phyloP scores from a whole-genome alignment of 148 eudicot genomes.

The Selenicereus undatus region DNA sequence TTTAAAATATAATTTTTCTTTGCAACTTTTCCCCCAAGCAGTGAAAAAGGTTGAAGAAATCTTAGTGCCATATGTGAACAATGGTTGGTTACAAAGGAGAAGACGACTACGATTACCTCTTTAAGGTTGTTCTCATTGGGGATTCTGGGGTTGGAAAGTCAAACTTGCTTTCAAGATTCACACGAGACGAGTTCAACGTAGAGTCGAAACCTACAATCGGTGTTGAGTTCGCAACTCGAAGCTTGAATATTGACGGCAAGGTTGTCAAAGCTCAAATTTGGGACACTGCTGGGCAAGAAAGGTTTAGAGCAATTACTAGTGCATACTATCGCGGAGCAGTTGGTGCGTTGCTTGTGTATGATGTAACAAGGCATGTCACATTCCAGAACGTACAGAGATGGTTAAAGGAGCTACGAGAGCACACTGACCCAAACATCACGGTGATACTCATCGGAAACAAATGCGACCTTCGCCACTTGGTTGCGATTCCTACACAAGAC shows the following conservation, averaged over 20 bases:
- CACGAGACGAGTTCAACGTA: not conserved
- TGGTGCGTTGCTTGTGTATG: not conserved
- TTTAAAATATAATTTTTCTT: too few species aligned
- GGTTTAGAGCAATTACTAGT: not conserved
- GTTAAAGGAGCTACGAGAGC: not conserved
- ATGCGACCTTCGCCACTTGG: not conserved
- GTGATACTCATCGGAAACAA: not conserved
- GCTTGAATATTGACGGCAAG: not conserved
- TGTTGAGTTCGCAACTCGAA: not conserved
- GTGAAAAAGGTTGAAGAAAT: not conserved
- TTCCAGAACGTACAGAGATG: not conserved
- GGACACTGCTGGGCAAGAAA: not conserved
- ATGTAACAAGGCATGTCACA: not conserved
- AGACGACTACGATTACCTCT: slow-evolving; percentile 1
- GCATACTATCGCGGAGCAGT: not conserved
- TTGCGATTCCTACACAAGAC: not conserved
- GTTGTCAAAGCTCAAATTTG: not conserved
- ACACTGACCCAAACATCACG: not conserved
- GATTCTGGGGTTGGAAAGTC: slow-evolving; percentile 2
- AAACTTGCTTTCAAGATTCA: not conserved
- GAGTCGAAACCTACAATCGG: not conserved
- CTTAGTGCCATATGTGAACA: not conserved
- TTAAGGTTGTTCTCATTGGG: not conserved
- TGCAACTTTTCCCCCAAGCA: not conserved
- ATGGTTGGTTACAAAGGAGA: not conserved